A percentile compares a stretch with the other conserved stretches of the same genome.
phyloP scores from a whole-genome alignment of 495 filamentous ascomycete genomes.

The Aeminium ludgeri region DNA sequence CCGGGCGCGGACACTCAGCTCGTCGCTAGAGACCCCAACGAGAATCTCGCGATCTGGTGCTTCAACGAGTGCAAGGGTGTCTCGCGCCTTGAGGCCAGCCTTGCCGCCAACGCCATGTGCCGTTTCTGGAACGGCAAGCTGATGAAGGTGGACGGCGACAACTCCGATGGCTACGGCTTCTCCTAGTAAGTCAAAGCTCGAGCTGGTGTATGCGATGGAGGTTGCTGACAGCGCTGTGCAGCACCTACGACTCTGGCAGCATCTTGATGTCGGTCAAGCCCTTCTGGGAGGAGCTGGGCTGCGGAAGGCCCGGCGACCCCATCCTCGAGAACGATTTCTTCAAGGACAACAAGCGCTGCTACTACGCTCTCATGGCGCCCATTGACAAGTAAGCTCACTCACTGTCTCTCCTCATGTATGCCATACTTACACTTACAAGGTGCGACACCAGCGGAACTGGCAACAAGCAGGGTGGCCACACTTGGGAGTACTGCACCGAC shows the following conservation, averaged over 20 bases:
- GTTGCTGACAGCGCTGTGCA: not conserved
- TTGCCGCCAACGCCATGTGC: not conserved
- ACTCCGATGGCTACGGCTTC: not conserved
- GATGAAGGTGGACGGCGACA: not conserved
- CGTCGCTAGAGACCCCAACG: not conserved
- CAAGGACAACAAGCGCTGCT: not conserved
- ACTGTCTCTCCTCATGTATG: not conserved
- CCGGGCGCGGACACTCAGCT: not conserved
- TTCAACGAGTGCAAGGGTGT: not conserved
- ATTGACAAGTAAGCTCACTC: not conserved
- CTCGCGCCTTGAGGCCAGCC: not conserved
- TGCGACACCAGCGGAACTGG: not conserved
- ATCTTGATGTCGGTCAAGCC: not conserved
- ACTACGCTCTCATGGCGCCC: constrained; percentile 1
- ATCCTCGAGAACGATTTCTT: not conserved
- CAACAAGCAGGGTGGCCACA: not conserved
- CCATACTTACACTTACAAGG: not conserved
- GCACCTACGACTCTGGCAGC: not conserved
- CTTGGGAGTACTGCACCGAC: not conserved
- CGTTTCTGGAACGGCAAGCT: not conserved
- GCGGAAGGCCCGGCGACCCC: not conserved
- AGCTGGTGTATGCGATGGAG: not conserved
- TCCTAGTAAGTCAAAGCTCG: not conserved
- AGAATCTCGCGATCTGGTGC: not conserved
- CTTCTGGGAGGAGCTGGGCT: not conserved